Evolutionary conservation across 1,284 basidiomycete genomes (phyloP).

Genomic region (Ustilago loliicola): DNA sequence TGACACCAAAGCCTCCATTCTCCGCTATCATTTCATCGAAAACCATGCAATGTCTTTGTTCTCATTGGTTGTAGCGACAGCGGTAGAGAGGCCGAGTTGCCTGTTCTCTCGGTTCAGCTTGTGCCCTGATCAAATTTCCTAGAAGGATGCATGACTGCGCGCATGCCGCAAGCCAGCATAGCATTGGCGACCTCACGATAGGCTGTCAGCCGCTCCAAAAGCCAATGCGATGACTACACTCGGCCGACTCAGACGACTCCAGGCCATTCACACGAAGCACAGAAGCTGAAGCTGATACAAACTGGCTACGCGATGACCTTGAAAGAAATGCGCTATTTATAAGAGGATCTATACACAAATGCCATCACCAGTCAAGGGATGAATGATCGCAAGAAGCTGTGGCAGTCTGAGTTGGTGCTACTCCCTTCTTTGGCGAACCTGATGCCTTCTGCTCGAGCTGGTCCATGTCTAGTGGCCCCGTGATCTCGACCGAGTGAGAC

Average conservation of each 20-base stretch:
- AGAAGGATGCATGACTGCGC: neutral
- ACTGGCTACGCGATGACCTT: neutral
- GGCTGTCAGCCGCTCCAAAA: neutral
- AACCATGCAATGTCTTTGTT: neutral
- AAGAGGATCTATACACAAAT: neutral
- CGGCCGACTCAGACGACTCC: neutral
- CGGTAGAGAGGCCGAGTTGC: slow-evolving; percentile 20
- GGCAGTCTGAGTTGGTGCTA: slow-evolving; percentile 15
- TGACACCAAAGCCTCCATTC: neutral
- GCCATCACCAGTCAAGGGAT: slow-evolving; percentile 41
- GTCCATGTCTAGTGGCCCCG: slow-evolving; percentile 45
- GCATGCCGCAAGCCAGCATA: neutral
- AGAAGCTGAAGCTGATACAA: neutral
- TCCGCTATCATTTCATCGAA: neutral
- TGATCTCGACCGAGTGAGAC: slow-evolving; percentile 50
- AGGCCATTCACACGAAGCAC: neutral
- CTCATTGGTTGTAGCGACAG: neutral
- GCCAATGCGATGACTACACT: neutral
- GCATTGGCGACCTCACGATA: neutral
- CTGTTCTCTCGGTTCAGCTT: neutral
- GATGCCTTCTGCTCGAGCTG: slow-evolving; percentile 22
- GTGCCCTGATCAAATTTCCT: neutral
- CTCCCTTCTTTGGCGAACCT: slow-evolving; percentile 6
- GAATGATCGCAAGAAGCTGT: slow-evolving; percentile 49
- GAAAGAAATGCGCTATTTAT: slow-evolving; percentile 14